Conservation (phyloP, 176 grass and related monocot genomes). For the Guadua angustifolia region DNA sequence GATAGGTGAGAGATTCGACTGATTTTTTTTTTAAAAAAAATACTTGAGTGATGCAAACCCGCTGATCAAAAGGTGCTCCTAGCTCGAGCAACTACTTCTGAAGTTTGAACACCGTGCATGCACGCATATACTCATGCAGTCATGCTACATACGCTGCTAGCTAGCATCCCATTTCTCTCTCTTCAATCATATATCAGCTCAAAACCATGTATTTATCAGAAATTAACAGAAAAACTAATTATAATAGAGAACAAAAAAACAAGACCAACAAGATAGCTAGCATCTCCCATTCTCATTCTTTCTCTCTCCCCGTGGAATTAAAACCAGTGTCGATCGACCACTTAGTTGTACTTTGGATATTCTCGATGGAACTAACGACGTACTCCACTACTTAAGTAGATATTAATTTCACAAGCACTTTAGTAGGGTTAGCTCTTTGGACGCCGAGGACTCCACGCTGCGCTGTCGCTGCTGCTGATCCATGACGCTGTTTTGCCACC, state of each 20-base stretch:
- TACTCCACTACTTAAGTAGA: not conserved
- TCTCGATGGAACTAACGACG: not conserved
- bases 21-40: too few species aligned
- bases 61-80: too few species aligned
- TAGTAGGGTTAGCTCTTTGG: slow-evolving; percentile 66
- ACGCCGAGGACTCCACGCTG: slow-evolving; percentile 38
- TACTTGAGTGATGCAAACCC: too few species aligned
- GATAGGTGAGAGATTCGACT: too few species aligned
- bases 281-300: slow-evolving; percentile 5
- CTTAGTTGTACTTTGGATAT: not conserved
- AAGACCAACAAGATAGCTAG: slow-evolving; percentile 7
- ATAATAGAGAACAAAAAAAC: not conserved
- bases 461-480: slow-evolving; percentile 41
- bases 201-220: not conserved
- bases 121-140: too few species aligned
- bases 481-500: slow-evolving; percentile 63
- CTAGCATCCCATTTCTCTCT: too few species aligned
- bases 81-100: too few species aligned
- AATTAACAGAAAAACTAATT: not conserved
- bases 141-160: too few species aligned
- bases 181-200: too few species aligned
- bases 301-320: not conserved
- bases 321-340: slow-evolving; percentile 10
- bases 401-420: slow-evolving; percentile 56
- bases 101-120: too few species aligned